These are phyloP conservation scores for Cyberlindnera petersonii DNA, from an alignment of 805 yeast genomes.

Conservation along the genomic window DNA sequence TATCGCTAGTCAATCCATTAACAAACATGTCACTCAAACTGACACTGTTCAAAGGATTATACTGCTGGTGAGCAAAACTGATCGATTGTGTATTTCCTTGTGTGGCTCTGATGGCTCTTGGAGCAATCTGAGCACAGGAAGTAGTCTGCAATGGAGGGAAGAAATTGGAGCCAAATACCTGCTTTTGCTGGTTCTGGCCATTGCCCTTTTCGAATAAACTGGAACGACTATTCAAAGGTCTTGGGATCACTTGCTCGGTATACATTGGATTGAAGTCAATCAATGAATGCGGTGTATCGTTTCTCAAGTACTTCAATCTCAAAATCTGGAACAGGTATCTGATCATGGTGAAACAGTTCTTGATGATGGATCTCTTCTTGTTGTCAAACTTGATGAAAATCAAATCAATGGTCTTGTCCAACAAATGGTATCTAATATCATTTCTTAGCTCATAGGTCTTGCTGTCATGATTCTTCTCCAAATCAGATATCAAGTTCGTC, in stretches of 20 bases:
- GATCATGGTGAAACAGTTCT: slow-evolving; percentile 31
- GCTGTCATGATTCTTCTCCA: slow-evolving; percentile 32
- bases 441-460: slow-evolving; percentile 30
- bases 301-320: slow-evolving; percentile 28
- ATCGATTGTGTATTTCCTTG: slow-evolving; percentile 21
- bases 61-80: slow-evolving; percentile 17
- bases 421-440: slow-evolving; percentile 30
- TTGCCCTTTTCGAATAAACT: slow-evolving; percentile 11
- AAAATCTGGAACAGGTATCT: slow-evolving; percentile 31
- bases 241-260: slow-evolving; percentile 28
- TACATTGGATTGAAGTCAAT: slow-evolving; percentile 24
- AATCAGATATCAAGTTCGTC: slow-evolving; percentile 50
- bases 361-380: slow-evolving; percentile 31
- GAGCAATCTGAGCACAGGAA: slow-evolving; percentile 32
- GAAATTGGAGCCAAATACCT: background rate
- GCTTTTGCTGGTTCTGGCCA: slow-evolving; percentile 6
- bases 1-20: slow-evolving; percentile 25
- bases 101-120: slow-evolving; percentile 30
- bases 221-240: slow-evolving; percentile 21
- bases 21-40: slow-evolving; percentile 29
- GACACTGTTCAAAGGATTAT: slow-evolving; percentile 20
- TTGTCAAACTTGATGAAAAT: slow-evolving; percentile 32
- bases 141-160: slow-evolving; percentile 22
- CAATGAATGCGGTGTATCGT: slow-evolving; percentile 16
- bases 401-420: slow-evolving; percentile 31